Evolutionary conservation across 2,329 filamentous ascomycete genomes (phyloP).

Genomic region (Fusarium goolgardi): DNA sequence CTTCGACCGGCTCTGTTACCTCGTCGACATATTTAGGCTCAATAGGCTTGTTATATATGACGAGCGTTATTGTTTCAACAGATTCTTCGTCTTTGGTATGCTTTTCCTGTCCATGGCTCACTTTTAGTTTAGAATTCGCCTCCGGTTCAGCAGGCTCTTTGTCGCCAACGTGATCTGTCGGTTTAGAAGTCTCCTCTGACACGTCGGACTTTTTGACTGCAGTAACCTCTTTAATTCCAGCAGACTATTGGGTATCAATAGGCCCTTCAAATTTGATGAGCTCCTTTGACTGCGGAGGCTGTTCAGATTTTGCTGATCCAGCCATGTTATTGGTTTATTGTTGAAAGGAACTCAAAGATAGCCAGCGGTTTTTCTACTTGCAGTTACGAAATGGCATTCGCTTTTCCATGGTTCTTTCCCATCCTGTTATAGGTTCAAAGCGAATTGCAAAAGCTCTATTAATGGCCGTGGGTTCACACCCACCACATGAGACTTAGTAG

Average conservation of each 20-base stretch:
- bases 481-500: constrained; percentile 3
- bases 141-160: too few species aligned
- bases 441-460: too few species aligned
- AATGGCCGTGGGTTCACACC: too few species aligned
- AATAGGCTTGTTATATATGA: background rate
- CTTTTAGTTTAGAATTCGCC: too few species aligned
- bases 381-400: background rate
- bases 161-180: too few species aligned
- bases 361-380: background rate
- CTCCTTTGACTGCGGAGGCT: background rate
- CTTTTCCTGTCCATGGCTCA: too few species aligned
- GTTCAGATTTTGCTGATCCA: background rate
- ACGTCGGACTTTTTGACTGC: background rate
- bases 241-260: background rate
- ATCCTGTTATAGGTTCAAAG: background rate
- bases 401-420: background rate
- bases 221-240: background rate
- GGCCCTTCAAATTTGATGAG: background rate
- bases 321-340: background rate
- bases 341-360: background rate
- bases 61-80: background rate
- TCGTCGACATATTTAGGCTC: background rate
- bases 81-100: too few species aligned
- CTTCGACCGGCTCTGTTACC: background rate
- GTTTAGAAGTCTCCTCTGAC: too few species aligned